Base-by-base conservation (phyloP, 2,329 filamentous ascomycete species). In the Xylaria sp. region DNA sequence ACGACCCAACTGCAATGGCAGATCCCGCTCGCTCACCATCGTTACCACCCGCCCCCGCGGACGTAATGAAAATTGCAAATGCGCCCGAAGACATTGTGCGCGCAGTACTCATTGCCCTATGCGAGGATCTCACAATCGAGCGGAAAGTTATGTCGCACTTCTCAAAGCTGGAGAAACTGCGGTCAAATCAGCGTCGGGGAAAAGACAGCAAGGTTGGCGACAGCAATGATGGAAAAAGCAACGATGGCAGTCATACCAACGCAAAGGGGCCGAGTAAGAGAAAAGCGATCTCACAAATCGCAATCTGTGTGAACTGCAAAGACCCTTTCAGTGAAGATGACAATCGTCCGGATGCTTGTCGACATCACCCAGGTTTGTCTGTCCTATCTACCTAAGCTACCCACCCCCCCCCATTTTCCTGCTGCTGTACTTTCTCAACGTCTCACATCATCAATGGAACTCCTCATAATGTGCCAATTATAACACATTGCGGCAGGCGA, bases 361-460 rank as follows among this genome's bases (percentile, higher is more conserved):
- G 3, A 2, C 59, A 64, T 18, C 65, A 67, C 46, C n/a, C 46
- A 12, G 65, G 65, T 67, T 43, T 36, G 65, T 67, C 54, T 66
- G n/a, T 46, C 39, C n/a, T 31, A 9, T 58, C 52, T 46, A 13
- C 20, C 18, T 46, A 2, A n/a, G 18, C 41, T 7, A 5, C 2
- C 41, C 12, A 7, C 1, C 3, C 41, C 18, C 2, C 3, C 7
- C n/a, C n/a, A n/a, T 56, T 12, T 15, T 13, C 33, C 33, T n/a
- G 1, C 18, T 18, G 48, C 31, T 1, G 5, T 20, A 10, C 8
- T 39, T 9, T n/a, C 23, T 57, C 36, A 43, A 20, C 10, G 15
- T 3, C 39, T 49, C 18, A 39, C n/a, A 18, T 33, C 18, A n/a
- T 23, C 8, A 3, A n/a, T 49, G n/a, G 5, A 2, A 9, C 8